Evolutionary conservation across 345 rosid species (phyloP).

Genomic region (Psidium guajava): DNA sequence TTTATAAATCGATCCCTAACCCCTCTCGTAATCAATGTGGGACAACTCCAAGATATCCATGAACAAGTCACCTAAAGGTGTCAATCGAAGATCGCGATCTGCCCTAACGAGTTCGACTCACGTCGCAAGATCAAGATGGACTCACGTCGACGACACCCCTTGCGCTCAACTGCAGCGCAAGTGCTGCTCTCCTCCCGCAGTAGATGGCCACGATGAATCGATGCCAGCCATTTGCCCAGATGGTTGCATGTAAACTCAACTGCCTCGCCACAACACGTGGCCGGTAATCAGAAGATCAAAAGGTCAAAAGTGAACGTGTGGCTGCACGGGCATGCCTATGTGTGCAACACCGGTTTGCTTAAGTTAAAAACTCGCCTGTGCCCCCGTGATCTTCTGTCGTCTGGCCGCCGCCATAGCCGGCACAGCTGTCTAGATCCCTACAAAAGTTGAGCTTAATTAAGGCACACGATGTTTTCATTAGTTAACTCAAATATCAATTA

Average conservation of each 20-base stretch:
- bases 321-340: neutral
- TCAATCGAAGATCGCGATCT: neutral
- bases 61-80: no score
- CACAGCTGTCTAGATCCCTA: accelerated
- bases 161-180: neutral
- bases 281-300: neutral
- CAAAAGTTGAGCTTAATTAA: neutral
- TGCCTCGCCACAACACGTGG: neutral
- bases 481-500: neutral
- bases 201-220: neutral
- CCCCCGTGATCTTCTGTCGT: neutral
- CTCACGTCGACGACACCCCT: no score
- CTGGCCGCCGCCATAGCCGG: neutral
- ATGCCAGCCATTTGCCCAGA: neutral
- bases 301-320: neutral
- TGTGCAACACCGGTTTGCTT: neutral
- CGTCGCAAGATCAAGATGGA: neutral
- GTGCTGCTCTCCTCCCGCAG: neutral
- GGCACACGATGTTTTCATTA: neutral
- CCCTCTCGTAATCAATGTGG: no score
- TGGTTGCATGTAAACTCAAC: neutral
- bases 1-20: no score
- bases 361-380: neutral
- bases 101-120: neutral
- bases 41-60: no score